These are phyloP conservation scores for Beverwykella pulmonaria DNA, from an alignment of 495 filamentous ascomycete species.

Conservation along the genomic window DNA sequence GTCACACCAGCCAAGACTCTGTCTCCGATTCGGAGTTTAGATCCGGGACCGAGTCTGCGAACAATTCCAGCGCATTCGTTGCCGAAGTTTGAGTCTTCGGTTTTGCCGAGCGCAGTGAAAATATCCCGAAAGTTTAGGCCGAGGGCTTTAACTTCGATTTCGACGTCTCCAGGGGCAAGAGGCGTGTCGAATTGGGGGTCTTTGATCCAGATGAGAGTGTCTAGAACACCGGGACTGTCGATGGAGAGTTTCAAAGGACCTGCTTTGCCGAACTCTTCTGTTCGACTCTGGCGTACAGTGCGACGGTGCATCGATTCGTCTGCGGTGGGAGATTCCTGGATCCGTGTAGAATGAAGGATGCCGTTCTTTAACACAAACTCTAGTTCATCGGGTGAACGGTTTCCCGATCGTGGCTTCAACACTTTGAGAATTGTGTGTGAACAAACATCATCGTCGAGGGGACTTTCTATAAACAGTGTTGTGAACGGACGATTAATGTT, in stretches of 20 bases:
- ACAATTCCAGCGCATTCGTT: conserved; percentile 18
- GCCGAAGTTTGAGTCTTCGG: not conserved
- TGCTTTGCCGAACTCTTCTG: not conserved
- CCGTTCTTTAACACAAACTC: not conserved
- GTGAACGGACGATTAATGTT: not conserved
- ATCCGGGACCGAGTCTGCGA: not conserved
- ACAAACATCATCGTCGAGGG: not conserved
- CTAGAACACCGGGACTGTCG: not conserved
- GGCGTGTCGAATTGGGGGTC: not conserved
- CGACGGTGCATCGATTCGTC: not conserved
- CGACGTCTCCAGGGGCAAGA: conserved; percentile 16
- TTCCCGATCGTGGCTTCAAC: no score
- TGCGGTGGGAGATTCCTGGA: not conserved
- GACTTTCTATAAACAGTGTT: not conserved
- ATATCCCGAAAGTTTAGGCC: conserved; percentile 28
- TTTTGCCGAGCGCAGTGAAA: conserved; percentile 8
- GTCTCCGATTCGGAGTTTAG: no score
- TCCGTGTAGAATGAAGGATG: not conserved
- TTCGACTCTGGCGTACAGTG: not conserved
- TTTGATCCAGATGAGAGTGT: not conserved
- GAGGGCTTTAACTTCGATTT: conserved; percentile 21
- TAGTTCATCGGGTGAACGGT: not conserved
- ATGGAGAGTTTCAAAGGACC: not conserved
- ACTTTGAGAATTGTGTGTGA: not conserved
- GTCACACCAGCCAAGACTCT: conserved; percentile 31